Percentiles rank a stretch among this genome's conserved stretches.
Conservation (phyloP, 805 yeast species). For the Blastobotrys chiropterorum region DNA sequence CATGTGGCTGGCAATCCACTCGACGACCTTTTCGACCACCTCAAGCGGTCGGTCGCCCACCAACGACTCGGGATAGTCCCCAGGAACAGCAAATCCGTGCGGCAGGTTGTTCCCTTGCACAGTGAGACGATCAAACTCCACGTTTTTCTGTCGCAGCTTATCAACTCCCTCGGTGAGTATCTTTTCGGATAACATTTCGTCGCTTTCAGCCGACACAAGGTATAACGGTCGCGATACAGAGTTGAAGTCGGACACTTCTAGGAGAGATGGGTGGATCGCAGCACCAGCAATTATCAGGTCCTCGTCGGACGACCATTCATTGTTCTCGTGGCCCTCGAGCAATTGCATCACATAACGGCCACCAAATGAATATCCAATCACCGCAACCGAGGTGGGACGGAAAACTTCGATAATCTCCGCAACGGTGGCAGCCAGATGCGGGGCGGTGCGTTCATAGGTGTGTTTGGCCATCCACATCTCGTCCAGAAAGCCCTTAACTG, state of each 20-base stretch:
- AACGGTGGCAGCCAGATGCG: slow-evolving; percentile 21
- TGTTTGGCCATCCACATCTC: slow-evolving; percentile 34
- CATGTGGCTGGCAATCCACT: slow-evolving; percentile 7
- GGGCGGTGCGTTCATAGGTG: slow-evolving; percentile 27
- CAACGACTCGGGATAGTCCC: slow-evolving; percentile 32
- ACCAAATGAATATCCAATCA: slow-evolving; percentile 32
- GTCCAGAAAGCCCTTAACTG: slow-evolving; percentile 29
- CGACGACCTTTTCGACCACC: slow-evolving; percentile 14
- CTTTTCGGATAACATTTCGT: slow-evolving; percentile 24
- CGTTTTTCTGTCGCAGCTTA: slow-evolving; percentile 10
- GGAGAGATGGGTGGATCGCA: slow-evolving; percentile 28
- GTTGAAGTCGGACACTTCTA: slow-evolving; percentile 23
- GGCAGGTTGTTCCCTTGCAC: slow-evolving; percentile 28
- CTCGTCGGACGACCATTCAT: slow-evolving; percentile 23
- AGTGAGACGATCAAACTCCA: slow-evolving; percentile 15
- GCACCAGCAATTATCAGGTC: slow-evolving; percentile 25
- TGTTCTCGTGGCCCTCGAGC: slow-evolving; percentile 20
- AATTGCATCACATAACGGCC: slow-evolving; percentile 27
- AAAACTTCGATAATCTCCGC: slow-evolving; percentile 26
- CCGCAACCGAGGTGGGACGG: slow-evolving; percentile 24
- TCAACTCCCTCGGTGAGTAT: slow-evolving; percentile 18
- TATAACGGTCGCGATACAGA: slow-evolving; percentile 25
- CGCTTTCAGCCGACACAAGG: slow-evolving; percentile 21
- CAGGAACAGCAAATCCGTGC: slow-evolving; percentile 38
- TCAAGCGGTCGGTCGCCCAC: slow-evolving; percentile 30